Evolutionary conservation across 129 eudicot species (phyloP).

Genomic region (Flaveria brownii): DNA sequence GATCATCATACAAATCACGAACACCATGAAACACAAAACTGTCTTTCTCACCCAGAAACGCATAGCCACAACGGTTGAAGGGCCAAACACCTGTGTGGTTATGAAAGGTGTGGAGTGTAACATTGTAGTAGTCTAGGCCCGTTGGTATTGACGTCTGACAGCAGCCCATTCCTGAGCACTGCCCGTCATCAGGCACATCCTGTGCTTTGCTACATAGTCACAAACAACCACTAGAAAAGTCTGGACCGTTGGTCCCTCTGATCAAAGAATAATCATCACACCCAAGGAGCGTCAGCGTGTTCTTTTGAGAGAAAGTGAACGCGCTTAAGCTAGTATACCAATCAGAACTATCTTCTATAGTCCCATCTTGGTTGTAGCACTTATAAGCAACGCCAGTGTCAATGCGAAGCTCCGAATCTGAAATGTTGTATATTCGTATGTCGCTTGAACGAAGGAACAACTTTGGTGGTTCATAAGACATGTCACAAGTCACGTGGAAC

Average conservation of each 20-base stretch:
- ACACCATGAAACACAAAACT: conserved; percentile 27
- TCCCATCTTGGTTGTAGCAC: conserved; percentile 15
- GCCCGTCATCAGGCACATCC: conserved; percentile 21
- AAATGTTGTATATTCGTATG: neutral
- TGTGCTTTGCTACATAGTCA: neutral
- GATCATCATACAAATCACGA: conserved; percentile 8
- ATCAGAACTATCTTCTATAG: neutral
- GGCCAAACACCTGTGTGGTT: conserved; percentile 5
- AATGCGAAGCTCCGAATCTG: neutral
- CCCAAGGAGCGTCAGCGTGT: conserved; percentile 16
- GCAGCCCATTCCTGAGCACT: conserved; percentile 43
- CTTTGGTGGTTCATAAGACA: conserved; percentile 24
- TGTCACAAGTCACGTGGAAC: conserved; percentile 32
- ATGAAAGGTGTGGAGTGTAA: neutral
- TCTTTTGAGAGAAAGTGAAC: conserved; percentile 18
- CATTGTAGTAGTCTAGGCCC: conserved; percentile 19
- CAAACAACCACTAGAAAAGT: conserved; percentile 7
- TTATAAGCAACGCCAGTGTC: neutral
- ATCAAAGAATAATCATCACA: conserved; percentile 21
- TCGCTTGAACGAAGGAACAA: neutral
- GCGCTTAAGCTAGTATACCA: neutral
- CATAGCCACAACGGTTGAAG: conserved; percentile 32
- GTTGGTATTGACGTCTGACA: conserved; percentile 38
- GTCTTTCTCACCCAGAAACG: conserved; percentile 38
- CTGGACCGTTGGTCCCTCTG: neutral